Base-by-base conservation (phyloP, 2,329 filamentous ascomycete species). In the Aureobasidium lini region DNA sequence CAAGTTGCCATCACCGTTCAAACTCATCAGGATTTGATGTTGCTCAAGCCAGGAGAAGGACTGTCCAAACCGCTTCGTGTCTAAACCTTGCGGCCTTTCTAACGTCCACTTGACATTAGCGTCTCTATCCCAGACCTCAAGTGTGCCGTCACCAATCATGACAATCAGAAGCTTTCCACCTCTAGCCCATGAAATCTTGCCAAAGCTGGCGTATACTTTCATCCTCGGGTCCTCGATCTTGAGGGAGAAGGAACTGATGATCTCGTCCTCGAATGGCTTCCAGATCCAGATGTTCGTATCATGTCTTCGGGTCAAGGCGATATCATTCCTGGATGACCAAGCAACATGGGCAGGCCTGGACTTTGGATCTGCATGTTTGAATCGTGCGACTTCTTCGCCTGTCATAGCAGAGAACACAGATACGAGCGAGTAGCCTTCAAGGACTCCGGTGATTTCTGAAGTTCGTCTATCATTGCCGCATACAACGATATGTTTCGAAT, bases 401-500 rank as follows among this genome's bases (percentile, higher is more conserved):
- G n/a, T n/a, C n/a, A n/a, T n/a, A n/a, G n/a, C n/a, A n/a, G n/a
- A n/a, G n/a, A n/a, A n/a, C n/a, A n/a, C n/a, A n/a, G n/a, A n/a
- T n/a, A n/a, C n/a, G n/a, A n/a, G n/a, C n/a, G n/a, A n/a, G n/a
- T n/a, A n/a, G n/a, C n/a, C n/a, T n/a, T n/a, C n/a, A n/a, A n/a
- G n/a, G n/a, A n/a, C n/a, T n/a, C n/a, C n/a, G n/a, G n/a, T n/a
- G n/a, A n/a, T n/a, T n/a, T n/a, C n/a, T n/a, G n/a, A n/a, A n/a
- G n/a, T n/a, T n/a, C n/a, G n/a, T n/a, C 34, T 29, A 39, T 8
- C 29, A 13, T 31, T 43, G 2, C 62, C 63, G 7, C 61, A 43
- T 9, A 63, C 47, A 3, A 62, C 56, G 31, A 65, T 39, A 23
- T 63, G 53, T 37, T 61, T 39, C 31, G 60, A 62, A 47, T 65